Conservation (phyloP, 345 rosid genomes). For the Excoecaria agallocha region DNA sequence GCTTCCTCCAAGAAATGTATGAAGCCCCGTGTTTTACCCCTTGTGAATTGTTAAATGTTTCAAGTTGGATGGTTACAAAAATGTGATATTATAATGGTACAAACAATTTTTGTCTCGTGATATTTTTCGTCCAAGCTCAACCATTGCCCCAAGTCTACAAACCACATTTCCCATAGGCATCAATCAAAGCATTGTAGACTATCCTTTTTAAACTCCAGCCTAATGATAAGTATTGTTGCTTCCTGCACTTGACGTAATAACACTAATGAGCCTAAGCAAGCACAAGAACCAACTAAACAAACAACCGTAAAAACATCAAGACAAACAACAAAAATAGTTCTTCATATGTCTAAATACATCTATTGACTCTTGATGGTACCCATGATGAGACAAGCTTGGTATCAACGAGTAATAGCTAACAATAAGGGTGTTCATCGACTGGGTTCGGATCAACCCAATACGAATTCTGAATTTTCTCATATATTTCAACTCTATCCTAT, state of each 20-base stretch:
- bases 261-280: slow-evolving; percentile 29
- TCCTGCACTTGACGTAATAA: slow-evolving; percentile 39
- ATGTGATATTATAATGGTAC: too few relatives aligned
- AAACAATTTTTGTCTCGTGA: too few relatives aligned
- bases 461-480: too few relatives aligned
- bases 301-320: slow-evolving; percentile 35
- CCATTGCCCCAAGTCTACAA: too few relatives aligned
- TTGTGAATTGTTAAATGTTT: too few relatives aligned
- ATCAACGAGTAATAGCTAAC: slow-evolving; percentile 42
- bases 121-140: too few relatives aligned
- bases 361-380: slow-evolving; percentile 33
- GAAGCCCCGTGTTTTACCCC: too few relatives aligned
- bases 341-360: slow-evolving; percentile 29
- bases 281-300: slow-evolving; percentile 42
- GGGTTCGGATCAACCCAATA: too few relatives aligned
- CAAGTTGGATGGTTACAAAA: too few relatives aligned
- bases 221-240: slow-evolving; percentile 26
- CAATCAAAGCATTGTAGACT: slow-evolving; percentile 37
- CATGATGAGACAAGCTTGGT: slow-evolving; percentile 40
- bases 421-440: too few relatives aligned
- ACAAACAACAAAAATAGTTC: slow-evolving; percentile 16
- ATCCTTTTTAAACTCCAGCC: slow-evolving; percentile 36
- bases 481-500: too few relatives aligned
- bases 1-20: too few relatives aligned
- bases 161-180: background rate